Conservation (phyloP, 768 basidiomycete species). For the Auricularia sp. region DNA sequence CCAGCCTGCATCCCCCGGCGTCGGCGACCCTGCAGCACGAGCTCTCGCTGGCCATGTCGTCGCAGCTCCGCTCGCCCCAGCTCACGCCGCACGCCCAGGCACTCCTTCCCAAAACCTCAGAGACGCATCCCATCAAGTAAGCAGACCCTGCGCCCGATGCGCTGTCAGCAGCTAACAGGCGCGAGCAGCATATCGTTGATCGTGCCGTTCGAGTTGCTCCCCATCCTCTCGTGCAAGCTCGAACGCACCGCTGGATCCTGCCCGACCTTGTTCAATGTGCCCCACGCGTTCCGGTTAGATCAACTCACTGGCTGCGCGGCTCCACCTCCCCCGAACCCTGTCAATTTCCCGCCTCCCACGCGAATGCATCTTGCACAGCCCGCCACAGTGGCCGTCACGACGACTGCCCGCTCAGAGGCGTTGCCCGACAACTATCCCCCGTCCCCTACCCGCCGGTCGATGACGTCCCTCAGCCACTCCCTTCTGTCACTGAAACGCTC, state of each 20-base stretch:
- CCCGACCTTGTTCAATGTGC: constrained; percentile 38
- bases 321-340: constrained; percentile 13
- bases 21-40: constrained; percentile 33
- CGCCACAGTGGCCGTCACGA: neutral
- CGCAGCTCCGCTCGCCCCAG: constrained; percentile 22
- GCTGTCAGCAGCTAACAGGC: neutral
- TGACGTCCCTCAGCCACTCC: neutral
- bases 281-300: constrained; percentile 35
- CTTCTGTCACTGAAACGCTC: neutral
- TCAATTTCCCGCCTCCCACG: constrained; percentile 12
- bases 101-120: constrained; percentile 52
- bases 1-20: constrained; percentile 9
- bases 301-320: constrained; percentile 14
- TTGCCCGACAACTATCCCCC: neutral
- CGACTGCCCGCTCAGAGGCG: neutral
- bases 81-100: constrained; percentile 13
- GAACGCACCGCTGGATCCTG: constrained; percentile 24
- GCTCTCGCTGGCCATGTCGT: constrained; percentile 45
- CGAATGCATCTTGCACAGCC: neutral
- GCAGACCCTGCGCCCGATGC: constrained; percentile 14
- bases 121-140: constrained; percentile 77
- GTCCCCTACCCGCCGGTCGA: neutral
- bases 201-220: constrained; percentile 48
- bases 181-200: constrained; percentile 48
- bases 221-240: constrained; percentile 40